Base-by-base conservation (phyloP, 768 basidiomycete species). In the Floccularia luteovirens region DNA sequence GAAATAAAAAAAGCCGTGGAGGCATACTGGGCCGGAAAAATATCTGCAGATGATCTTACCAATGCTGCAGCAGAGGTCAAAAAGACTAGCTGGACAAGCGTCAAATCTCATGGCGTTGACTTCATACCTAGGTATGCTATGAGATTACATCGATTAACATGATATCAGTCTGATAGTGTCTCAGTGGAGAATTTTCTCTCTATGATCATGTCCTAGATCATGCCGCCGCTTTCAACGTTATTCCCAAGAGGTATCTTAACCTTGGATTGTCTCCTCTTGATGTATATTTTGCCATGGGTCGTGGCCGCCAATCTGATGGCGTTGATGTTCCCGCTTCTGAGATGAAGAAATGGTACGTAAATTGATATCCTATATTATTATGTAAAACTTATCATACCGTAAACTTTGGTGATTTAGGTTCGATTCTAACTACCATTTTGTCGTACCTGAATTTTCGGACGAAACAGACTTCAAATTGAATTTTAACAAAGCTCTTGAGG, bases 121-220 rank as follows among this genome's bases (percentile, higher is more conserved):
- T 74, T 82, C 55, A 72, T 98, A 62, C 91, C 94, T 39, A 93
- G 91, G 94, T 93, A 47, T 41, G 75, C 20, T 41, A 34, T 48
- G 8, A 36, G 38, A 36, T 38, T 28, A 24, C 24, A 43, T 49
- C 48, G 42, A 50, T 55, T 38, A 38, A 24, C 24, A 25, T 42
- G 10, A 16, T n/a, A 42, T 31, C 35, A 41, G 41, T 44, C 41
- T 32, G 45, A 43, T 39, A 46, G 31, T 46, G 43, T 49, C 35
- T 53, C n/a, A 99, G 96, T 55, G 94, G 94, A 55, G 96, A 98
- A 59, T 99, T 99, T 65, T 87, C 96, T 24, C 80, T 99, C 46
- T 99, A 97, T 63, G 94, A 97, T 66, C 94, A 98, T 63, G 90
- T 97, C 60, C 82, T 98, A 55, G 94, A 98, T 69, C 91, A 94